These are phyloP conservation scores for Flaveria linearis DNA, from an alignment of 129 eudicot genomes.

Conservation along the genomic window DNA sequence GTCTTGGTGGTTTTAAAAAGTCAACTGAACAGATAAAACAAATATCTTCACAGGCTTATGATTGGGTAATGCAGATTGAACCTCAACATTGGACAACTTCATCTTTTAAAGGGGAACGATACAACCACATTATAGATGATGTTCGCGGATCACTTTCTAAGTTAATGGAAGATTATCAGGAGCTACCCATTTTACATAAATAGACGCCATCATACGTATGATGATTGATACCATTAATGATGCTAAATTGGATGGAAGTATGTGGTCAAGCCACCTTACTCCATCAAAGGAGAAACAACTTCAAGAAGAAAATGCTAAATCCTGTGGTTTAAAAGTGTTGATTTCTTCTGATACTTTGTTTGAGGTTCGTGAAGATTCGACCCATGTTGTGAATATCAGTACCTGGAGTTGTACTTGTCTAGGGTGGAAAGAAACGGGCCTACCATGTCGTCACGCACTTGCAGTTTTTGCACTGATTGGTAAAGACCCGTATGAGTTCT, in stretches of 20 bases:
- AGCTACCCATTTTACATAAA: constrained; percentile 56
- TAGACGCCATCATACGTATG: constrained; percentile 55
- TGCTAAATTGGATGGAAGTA: constrained; percentile 49
- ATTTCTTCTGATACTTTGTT: constrained; percentile 65
- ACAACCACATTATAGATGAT: constrained; percentile 54
- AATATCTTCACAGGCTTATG: constrained; percentile 65
- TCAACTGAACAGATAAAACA: constrained; percentile 57
- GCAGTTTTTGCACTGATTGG: constrained; percentile 60
- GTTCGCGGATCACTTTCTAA: constrained; percentile 44
- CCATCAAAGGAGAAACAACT: constrained; percentile 60
- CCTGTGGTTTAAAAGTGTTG: constrained; percentile 59
- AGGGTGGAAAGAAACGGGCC: constrained; percentile 62
- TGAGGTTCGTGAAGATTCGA: constrained; percentile 76
- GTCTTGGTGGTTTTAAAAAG: constrained; percentile 50
- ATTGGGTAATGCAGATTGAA: constrained; percentile 73
- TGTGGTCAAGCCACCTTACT: constrained; percentile 61
- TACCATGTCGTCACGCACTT: constrained; percentile 78
- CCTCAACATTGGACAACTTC: constrained; percentile 65
- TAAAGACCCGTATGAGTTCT: constrained; percentile 58
- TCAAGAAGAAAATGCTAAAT: constrained; percentile 50
- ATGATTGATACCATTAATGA: constrained; percentile 40
- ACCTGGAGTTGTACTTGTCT: constrained; percentile 75
- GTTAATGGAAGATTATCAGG: constrained; percentile 55
- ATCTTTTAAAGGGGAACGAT: constrained; percentile 61
- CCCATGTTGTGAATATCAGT: constrained; percentile 69